Evolutionary conservation across 192 early-diverging fungal genomes (phyloP), one percentile per base, ranked within the genome.

Genomic region (Coemansia sp.): DNA sequence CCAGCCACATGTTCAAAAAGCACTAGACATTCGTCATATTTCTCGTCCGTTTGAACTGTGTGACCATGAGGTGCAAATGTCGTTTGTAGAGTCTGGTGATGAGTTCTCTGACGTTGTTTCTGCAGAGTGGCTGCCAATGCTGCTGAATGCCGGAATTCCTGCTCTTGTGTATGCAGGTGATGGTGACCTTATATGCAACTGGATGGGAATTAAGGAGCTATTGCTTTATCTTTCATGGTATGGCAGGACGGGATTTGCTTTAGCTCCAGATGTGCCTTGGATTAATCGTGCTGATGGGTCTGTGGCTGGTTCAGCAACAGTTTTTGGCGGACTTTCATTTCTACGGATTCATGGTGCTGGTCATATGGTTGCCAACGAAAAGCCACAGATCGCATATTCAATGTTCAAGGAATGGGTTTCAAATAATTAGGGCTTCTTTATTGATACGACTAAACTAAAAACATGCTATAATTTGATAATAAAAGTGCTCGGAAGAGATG

Each of bases 351-450:
- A 83, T 65, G 89, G 90, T 68, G 93, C 92, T 52, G 94, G 96
- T 2, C 92, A 94, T 64, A 94, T 94, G 92, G 87, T 90, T 10
- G 93, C 95, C 18, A 91, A 93, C 70, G 95, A 97, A 83, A 91
- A 95, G 85, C 92, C 94, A 50, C 83, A 76, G 42, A 84, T 85
- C 56, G 85, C 87, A 37, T 73, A 88, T 40, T 90, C 92, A 74
- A 91, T 97, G 86, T 85, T 97, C 64, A 91, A 90, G 75, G 79
- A 77, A 53, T 97, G 94, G 93, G 65, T 94, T 32, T 11, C 48
- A 50, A 15, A 50, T 2, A 50, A 18, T 18, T 26, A 26, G 26
- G 26, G 5, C 0, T 7, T 6, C 16, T 18, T 50, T 50, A 15
- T 50, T 18, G 48, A 5, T 50, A 26, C 26, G 26, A 2, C 26